A percentile compares a stretch with the other conserved stretches of the same genome.
Evolutionary conservation across 225 moss, liverwort and hornwort species (phyloP).

Genomic region (Climacium dendroides): DNA sequence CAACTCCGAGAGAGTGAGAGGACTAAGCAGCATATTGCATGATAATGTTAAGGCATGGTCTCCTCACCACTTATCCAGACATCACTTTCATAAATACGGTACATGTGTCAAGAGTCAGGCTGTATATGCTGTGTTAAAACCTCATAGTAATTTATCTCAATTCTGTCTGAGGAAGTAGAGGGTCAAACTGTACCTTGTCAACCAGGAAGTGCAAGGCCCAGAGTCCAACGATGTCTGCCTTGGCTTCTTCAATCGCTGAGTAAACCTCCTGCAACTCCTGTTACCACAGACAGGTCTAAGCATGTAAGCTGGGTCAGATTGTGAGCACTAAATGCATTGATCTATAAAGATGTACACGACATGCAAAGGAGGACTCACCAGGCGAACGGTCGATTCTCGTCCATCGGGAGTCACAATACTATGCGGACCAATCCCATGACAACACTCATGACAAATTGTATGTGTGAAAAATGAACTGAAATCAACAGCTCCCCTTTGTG

Average conservation of each 20-base stretch:
- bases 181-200: slow-evolving; percentile 51
- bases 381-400: slow-evolving; percentile 74
- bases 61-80: neutral
- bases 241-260: slow-evolving; percentile 87
- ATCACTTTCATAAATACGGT: neutral
- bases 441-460: slow-evolving; percentile 95
- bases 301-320: neutral
- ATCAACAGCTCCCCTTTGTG: slow-evolving; percentile 58
- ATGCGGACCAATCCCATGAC: slow-evolving; percentile 97
- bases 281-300: neutral
- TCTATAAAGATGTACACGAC: neutral
- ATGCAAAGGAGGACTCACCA: slow-evolving; percentile 34
- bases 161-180: neutral
- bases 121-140: neutral
- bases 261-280: slow-evolving; percentile 95
- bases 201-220: slow-evolving; percentile 94
- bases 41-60: neutral
- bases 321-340: neutral
- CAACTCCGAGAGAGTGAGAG: neutral
- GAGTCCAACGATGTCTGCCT: slow-evolving; percentile 94
- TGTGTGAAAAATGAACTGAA: slow-evolving; percentile 87
- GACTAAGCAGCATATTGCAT: neutral
- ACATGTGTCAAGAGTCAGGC: neutral
- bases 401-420: slow-evolving; percentile 63
- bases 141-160: neutral